These are phyloP conservation scores for Daldinia concentrica DNA, from an alignment of 495 filamentous ascomycete species.

Conservation along the genomic window DNA sequence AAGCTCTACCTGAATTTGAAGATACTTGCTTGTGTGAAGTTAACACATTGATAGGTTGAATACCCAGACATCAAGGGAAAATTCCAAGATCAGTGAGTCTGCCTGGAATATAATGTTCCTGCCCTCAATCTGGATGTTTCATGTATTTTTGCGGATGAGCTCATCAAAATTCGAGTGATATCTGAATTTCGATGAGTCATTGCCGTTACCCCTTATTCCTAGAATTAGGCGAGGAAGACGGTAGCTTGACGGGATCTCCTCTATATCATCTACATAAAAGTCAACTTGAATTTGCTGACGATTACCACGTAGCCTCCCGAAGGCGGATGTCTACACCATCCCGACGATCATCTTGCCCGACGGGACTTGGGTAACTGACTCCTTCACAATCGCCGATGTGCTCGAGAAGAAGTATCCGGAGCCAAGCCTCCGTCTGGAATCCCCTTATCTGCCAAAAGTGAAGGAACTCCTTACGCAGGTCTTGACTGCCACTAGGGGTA, in stretches of 20 bases:
- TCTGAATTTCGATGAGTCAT: background rate
- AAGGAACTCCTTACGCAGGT: constrained; percentile 29
- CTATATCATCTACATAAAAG: too few relatives aligned
- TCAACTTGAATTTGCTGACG: constrained; percentile 20
- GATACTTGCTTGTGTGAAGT: background rate
- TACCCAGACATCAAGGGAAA: constrained; percentile 67
- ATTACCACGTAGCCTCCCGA: constrained; percentile 46
- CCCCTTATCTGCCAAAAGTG: constrained; percentile 51
- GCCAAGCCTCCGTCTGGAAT: constrained; percentile 62
- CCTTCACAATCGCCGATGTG: constrained; percentile 57
- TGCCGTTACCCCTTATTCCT: background rate
- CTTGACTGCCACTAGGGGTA: constrained; percentile 30
- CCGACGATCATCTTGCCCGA: constrained; percentile 63
- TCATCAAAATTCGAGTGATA: too few relatives aligned
- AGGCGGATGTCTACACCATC: constrained; percentile 57
- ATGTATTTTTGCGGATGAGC: too few relatives aligned
- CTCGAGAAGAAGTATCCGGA: constrained; percentile 64
- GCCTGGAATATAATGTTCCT: background rate
- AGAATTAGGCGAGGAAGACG: background rate
- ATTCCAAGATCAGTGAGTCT: constrained; percentile 56
- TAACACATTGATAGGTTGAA: constrained; percentile 49
- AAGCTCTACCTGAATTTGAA: background rate
- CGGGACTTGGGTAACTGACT: constrained; percentile 66
- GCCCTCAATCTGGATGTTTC: background rate
- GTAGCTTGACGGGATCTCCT: background rate